Evolutionary conservation across 2,329 filamentous ascomycete species (phyloP), one percentile per base, ranked within the genome.

Genomic region (Colletotrichum navitas): DNA sequence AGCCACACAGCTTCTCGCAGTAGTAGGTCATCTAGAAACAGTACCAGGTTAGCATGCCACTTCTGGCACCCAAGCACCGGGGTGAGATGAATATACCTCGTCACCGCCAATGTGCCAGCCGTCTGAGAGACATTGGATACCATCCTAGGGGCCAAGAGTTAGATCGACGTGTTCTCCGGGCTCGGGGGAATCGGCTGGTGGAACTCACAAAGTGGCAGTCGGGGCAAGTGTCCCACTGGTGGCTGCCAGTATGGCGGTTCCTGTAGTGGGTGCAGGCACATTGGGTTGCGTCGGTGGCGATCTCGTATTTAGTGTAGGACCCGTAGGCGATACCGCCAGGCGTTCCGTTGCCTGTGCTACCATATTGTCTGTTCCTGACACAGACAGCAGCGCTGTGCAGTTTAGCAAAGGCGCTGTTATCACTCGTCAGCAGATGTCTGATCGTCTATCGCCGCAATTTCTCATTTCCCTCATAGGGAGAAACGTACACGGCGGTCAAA

Each of bases 21-120:
- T 75, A 74, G 43, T 75, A 74, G 16, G 26, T 68, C 6, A 73
- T 49, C 58, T 56, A n/a, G 18, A 18, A 45, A 45, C 3, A 10
- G 11, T 4, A 2, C 6, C 11, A 4, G 29, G 29, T 62, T 18
- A 62, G 59, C 12, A 49, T 24, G 3, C 3, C 6, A 14, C 10
- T 12, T 6, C 18, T 3, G 14, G 55, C 21, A 36, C 3, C 14
- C 6, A 26, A 51, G 14, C 32, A 24, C 11, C 4, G 16, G 7
- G n/a, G 0, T 24, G 21, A 5, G 3, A 5, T 36, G 3, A n/a
- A 49, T 43, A 5, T 39, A 39, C 59, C 71, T 73, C 74, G 32
- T 75, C 74, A 12, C 74, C 74, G 16, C 74, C 74, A 18, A 75
- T 74, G 11, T 75, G 70, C 71, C 63, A 69, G 1, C 6, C 71